Base-by-base conservation (phyloP, 2,329 filamentous ascomycete species). In the Periconia sp. region DNA sequence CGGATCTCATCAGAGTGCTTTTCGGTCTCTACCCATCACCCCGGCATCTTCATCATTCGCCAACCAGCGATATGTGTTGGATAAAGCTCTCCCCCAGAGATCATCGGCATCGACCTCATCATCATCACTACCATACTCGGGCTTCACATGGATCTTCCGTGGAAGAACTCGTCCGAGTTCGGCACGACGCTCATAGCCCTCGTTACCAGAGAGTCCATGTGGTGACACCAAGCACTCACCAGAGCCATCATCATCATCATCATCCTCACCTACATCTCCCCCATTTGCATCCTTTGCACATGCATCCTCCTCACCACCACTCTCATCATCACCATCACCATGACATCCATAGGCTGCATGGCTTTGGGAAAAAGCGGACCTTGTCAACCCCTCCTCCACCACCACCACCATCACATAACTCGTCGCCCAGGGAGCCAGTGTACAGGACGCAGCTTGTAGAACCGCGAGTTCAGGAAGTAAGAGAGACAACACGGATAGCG, bases 391-490 rank as follows among this genome's bases (percentile, higher is more conserved):
- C 59, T 20, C 56, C 59, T 1, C 42, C 52, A 6, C 62, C 63
- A 2, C 49, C 54, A 3, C 51, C 50, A 31, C 49, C 45, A 19
- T 53, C 50, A 6, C 45, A 44, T 9, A 48, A 57, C 56, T 18
- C 55, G 49, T 15, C 60, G 54, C 48, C 56, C 5, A 50, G 45
- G 17, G 65, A 68, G 41, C 66, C 69, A 1, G 60, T 62, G 30
- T 72, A 72, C 47, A 62, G 59, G 41, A 71, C 68, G 2, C 65
- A 69, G 20, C 64, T 70, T 37, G 60, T 71, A 1, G 61, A 66
- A 50, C 65, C 61, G 15, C 35, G 41, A 11, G 45, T 19, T 20
- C 49, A 55, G 13, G 60, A 53, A 13, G 55, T 71, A 23, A 54
- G 65, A 15, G 62, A 66, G n/a, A 64, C 56, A 17, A 72, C 69